Conservation (phyloP, 192 early-diverging fungal species). For the Kappamyces sp. region DNA sequence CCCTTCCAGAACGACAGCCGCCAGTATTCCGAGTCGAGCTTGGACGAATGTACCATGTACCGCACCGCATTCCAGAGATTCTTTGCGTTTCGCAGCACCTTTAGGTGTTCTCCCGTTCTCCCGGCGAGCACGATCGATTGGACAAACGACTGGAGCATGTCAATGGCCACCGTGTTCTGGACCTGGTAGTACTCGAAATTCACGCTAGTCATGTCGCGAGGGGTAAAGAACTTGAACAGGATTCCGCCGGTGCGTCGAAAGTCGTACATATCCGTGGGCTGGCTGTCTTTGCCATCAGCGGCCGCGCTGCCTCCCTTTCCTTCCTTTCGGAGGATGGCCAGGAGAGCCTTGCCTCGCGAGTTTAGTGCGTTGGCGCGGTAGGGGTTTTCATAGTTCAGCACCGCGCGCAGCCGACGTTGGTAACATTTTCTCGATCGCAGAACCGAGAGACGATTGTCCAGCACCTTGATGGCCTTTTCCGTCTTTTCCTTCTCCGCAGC, state of each 20-base stretch:
- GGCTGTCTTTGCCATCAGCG: not conserved
- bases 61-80: constrained; percentile 28
- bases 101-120: constrained; percentile 24
- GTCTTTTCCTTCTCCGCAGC: constrained; percentile 21
- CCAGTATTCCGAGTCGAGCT: constrained; percentile 28
- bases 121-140: constrained; percentile 36
- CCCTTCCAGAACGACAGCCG: constrained; percentile 32
- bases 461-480: constrained; percentile 30
- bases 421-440: constrained; percentile 32
- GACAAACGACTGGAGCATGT: constrained; percentile 35
- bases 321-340: constrained; percentile 23
- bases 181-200: too few relatives aligned
- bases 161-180: constrained; percentile 10
- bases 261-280: constrained; percentile 18
- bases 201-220: too few relatives aligned
- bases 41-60: constrained; percentile 12
- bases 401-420: constrained; percentile 21
- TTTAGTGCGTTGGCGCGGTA: constrained; percentile 11
- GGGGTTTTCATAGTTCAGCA: constrained; percentile 28
- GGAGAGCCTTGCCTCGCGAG: constrained; percentile 23
- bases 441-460: constrained; percentile 22
- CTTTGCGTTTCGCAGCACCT: constrained; percentile 23
- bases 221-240: not conserved
- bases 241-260: constrained; percentile 14
- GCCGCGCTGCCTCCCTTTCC: not conserved